These are phyloP conservation scores for Diaporthe citrichinensis DNA, from an alignment of 2,329 filamentous ascomycete species.

Conservation along the genomic window DNA sequence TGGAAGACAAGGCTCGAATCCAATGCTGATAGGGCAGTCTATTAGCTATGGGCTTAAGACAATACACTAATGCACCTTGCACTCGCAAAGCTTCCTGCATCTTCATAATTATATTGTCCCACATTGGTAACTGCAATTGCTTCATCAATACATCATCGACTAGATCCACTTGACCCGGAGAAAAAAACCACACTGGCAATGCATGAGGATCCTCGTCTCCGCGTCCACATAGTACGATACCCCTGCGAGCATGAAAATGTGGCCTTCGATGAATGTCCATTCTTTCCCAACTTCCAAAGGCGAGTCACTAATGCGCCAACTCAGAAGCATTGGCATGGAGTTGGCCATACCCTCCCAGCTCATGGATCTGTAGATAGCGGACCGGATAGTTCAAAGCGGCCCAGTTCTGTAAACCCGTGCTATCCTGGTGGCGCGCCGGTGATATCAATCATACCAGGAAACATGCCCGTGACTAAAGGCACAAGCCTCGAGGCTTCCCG, in stretches of 20 bases:
- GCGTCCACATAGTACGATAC: not conserved
- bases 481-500: not conserved
- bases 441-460: not conserved
- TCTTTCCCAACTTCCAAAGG: conserved; percentile 3
- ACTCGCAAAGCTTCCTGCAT: too few relatives aligned
- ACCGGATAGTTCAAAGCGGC: not conserved
- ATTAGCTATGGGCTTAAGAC: too few relatives aligned
- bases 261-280: not conserved
- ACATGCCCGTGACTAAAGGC: not conserved
- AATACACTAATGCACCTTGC: too few relatives aligned
- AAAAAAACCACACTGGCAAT: not conserved
- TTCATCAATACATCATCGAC: not conserved
- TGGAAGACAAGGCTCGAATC: too few relatives aligned
- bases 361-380: too few relatives aligned
- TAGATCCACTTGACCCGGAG: not conserved
- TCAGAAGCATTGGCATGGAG: too few relatives aligned
- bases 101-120: too few relatives aligned
- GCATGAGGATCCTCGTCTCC: not conserved
- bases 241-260: not conserved
- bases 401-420: not conserved
- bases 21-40: too few relatives aligned
- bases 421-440: not conserved
- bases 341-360: too few relatives aligned
- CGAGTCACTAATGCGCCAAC: too few relatives aligned
- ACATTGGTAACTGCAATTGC: too few relatives aligned